Conservation (phyloP, 176 grass and related monocot species). For the Cenchrus purpureus region DNA sequence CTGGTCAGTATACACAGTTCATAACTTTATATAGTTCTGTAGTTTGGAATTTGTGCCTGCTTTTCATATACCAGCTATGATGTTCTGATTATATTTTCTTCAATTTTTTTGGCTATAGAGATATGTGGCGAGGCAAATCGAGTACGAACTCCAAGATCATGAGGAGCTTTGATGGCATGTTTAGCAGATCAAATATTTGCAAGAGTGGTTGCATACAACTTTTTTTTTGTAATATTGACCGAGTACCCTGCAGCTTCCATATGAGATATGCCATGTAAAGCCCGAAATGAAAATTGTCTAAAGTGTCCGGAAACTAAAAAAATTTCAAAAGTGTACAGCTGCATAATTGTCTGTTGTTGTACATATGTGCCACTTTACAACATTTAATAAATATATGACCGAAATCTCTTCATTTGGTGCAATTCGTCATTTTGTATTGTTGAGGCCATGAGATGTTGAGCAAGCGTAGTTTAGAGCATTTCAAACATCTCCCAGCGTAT, state of each 20-base stretch:
- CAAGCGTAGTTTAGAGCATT: not conserved
- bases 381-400: not conserved
- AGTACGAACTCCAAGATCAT: slow-evolving; percentile 31
- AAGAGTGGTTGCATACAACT: not conserved
- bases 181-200: not conserved
- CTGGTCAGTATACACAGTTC: slow-evolving; percentile 57
- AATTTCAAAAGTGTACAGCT: not conserved
- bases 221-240: not conserved
- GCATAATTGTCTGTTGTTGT: not conserved
- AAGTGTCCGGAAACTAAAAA: no score
- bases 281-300: not conserved
- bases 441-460: not conserved
- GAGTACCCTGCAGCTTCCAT: not conserved
- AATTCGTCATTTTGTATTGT: not conserved
- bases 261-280: not conserved
- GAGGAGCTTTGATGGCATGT: not conserved
- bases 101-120: slow-evolving; percentile 32
- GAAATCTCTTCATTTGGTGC: not conserved
- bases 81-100: not conserved
- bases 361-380: slow-evolving; percentile 5
- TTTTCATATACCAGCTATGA: not conserved
- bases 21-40: not conserved
- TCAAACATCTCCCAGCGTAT: not conserved
- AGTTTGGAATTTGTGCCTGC: not conserved
- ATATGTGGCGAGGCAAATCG: slow-evolving; percentile 46